Evolutionary conservation across 768 basidiomycete genomes (phyloP).

Genomic region (Rubroboletus pulcherrimus): DNA sequence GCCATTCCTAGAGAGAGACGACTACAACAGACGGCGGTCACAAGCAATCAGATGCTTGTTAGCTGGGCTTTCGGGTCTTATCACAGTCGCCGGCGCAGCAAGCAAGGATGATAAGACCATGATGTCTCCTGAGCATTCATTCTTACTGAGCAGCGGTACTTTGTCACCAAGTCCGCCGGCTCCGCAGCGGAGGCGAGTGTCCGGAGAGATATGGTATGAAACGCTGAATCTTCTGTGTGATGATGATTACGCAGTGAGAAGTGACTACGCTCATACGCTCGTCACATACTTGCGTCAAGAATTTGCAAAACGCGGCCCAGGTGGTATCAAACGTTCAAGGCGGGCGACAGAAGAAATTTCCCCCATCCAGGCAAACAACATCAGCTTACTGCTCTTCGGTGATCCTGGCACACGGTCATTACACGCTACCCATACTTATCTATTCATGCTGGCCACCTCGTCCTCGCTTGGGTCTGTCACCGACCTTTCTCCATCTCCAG

Average conservation of each 20-base stretch:
- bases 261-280: slow-evolving; percentile 72
- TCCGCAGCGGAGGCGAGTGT: slow-evolving; percentile 62
- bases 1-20: slow-evolving; percentile 36
- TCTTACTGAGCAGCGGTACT: slow-evolving; percentile 27
- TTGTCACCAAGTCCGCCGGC: slow-evolving; percentile 29
- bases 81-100: slow-evolving; percentile 53
- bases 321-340: slow-evolving; percentile 44
- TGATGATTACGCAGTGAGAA: slow-evolving; percentile 67
- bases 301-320: slow-evolving; percentile 53
- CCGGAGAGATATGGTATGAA: slow-evolving; percentile 89
- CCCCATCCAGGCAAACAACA: slow-evolving; percentile 42
- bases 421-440: slow-evolving; percentile 75
- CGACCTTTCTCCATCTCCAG: slow-evolving; percentile 39
- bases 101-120: slow-evolving; percentile 24
- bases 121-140: slow-evolving; percentile 21
- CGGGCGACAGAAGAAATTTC: slow-evolving; percentile 46
- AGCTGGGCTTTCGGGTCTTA: slow-evolving; percentile 65
- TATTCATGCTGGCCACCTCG: slow-evolving; percentile 75
- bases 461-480: slow-evolving; percentile 52
- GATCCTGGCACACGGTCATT: slow-evolving; percentile 69
- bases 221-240: slow-evolving; percentile 84
- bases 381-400: slow-evolving; percentile 49
- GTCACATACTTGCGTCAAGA: slow-evolving; percentile 74
- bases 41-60: slow-evolving; percentile 70
- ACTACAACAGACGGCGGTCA: slow-evolving; percentile 44